Evolutionary conservation across 176 grass and related monocot species (phyloP).

Genomic region (Bothriochloa decipiens): DNA sequence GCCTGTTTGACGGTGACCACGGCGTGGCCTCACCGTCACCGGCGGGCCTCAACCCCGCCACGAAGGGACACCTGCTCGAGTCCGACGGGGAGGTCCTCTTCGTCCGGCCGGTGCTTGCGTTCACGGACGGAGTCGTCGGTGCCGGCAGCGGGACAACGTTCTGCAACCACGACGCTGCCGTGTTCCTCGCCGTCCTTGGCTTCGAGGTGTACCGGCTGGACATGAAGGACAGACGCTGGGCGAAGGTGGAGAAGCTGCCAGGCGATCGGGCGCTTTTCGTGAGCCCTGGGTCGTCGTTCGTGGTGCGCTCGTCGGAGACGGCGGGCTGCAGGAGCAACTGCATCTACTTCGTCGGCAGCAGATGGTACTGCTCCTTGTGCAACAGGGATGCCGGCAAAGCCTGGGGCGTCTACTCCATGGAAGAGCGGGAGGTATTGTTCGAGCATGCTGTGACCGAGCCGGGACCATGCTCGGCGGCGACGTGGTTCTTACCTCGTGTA

Average conservation of each 20-base stretch:
- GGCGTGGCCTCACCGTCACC: neutral
- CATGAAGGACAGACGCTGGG: neutral
- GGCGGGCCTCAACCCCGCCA: neutral
- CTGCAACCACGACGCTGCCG: neutral
- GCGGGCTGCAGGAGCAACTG: slow-evolving; percentile 1
- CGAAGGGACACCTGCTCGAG: neutral
- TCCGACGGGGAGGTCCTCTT: slow-evolving; percentile 31
- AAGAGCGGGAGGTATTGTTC: neutral
- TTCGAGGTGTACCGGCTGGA: slow-evolving; percentile 26
- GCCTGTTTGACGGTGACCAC: neutral
- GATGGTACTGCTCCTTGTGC: neutral
- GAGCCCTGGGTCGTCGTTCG: neutral
- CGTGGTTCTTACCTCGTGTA: slow-evolving; percentile 23
- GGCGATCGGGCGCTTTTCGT: neutral
- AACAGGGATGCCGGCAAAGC: neutral
- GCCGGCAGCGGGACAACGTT: neutral
- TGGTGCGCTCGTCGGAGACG: neutral
- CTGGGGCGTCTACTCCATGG: slow-evolving; percentile 15
- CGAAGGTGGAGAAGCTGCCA: neutral
- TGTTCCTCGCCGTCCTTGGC: neutral
- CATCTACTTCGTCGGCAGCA: slow-evolving; percentile 33
- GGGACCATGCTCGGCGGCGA: neutral
- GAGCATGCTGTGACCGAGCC: neutral
- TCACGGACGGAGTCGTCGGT: neutral
- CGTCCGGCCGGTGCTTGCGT: neutral